Evolutionary conservation across 1,284 basidiomycete species (phyloP).

Genomic region (Apiotrichum gamsii): DNA sequence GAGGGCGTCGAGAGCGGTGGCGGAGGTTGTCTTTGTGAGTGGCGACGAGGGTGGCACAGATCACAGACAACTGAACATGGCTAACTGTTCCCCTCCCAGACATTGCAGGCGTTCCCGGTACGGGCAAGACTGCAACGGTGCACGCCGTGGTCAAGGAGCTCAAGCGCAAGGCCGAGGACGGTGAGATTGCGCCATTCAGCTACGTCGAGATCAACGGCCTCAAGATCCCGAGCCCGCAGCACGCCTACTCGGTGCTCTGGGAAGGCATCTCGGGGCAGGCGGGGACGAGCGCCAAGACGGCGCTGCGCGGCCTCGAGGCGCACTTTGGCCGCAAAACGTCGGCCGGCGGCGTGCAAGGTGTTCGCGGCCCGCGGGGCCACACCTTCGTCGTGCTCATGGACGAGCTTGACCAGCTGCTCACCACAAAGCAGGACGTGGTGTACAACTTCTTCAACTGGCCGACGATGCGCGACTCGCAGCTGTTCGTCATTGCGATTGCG

Average conservation of each 20-base stretch:
- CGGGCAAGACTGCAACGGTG: constrained; percentile 97
- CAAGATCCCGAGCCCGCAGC: constrained; percentile 77
- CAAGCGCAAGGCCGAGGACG: constrained; percentile 73
- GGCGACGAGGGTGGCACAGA: too few species aligned
- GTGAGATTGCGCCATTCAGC: constrained; percentile 83
- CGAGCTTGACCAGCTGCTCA: constrained; percentile 93
- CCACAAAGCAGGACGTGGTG: constrained; percentile 92
- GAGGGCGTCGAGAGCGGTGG: constrained; percentile 86
- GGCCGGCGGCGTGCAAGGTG: constrained; percentile 16
- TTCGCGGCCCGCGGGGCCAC: constrained; percentile 45
- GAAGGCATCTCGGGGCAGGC: constrained; percentile 70
- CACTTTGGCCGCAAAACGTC: constrained; percentile 41
- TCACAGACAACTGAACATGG: too few species aligned
- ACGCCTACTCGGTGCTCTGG: constrained; percentile 85
- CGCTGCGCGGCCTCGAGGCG: constrained; percentile 43
- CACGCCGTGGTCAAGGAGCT: constrained; percentile 84
- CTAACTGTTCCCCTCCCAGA: too few species aligned
- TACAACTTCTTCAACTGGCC: constrained; percentile 99
- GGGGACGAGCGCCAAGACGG: constrained; percentile 52
- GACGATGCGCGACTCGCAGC: constrained; percentile 71
- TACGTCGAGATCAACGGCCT: constrained; percentile 99
- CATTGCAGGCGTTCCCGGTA: constrained; percentile 95
- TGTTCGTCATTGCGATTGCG: constrained; percentile 94
- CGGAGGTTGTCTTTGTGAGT: constrained; percentile 88
- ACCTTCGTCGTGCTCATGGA: constrained; percentile 86